Evolutionary conservation across 805 yeast species (phyloP), one percentile per base, ranked within the genome.

Genomic region (Teunomyces atbi): DNA sequence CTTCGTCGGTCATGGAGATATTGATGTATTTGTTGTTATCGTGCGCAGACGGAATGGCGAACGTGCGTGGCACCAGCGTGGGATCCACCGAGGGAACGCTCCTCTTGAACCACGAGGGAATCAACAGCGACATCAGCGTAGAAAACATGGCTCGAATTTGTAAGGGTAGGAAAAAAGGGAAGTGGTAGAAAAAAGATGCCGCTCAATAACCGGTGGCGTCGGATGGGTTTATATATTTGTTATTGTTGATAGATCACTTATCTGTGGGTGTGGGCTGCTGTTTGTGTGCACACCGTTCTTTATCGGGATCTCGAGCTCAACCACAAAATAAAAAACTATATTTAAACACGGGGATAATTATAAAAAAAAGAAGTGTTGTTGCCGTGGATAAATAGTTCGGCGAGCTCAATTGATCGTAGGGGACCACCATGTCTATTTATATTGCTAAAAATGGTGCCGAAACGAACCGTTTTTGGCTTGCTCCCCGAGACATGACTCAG

Each of bases 1-100:
- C 60, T n/a, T 37, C 45, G 23, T 62, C 64, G 28, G 58, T 59
- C 74, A 71, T 69, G 8, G 73, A 61, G 19, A 71, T 60, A 39
- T 62, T 60, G 49, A 67, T 49, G 48, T 65, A 45, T 46, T 58
- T 60, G 43, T 60, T 53, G 20, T 60, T 62, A 39, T 61, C 52
- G 20, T 62, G 60, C n/a, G 45, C 44, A 37, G 49, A 38, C n/a
- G 67, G 58, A 35, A 69, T 56, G 21, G 64, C 59, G 45, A 69
- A 66, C 21, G 58, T 54, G 36, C 48, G 58, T 23, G 70, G 66
- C 34, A 65, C 58, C 15, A 52, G 50, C 6, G 45, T 28, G 45
- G 45, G 16, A 42, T 39, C 37, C 35, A 26, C 38, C 12, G 36
- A 30, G n/a, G 28, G 41, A 5, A 37, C 20, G 16, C 43, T 43